A percentile compares a stretch with the other conserved stretches of the same genome.
These are phyloP conservation scores for Takashimella tepidaria DNA, from an alignment of 1,284 basidiomycete species.

Conservation along the genomic window DNA sequence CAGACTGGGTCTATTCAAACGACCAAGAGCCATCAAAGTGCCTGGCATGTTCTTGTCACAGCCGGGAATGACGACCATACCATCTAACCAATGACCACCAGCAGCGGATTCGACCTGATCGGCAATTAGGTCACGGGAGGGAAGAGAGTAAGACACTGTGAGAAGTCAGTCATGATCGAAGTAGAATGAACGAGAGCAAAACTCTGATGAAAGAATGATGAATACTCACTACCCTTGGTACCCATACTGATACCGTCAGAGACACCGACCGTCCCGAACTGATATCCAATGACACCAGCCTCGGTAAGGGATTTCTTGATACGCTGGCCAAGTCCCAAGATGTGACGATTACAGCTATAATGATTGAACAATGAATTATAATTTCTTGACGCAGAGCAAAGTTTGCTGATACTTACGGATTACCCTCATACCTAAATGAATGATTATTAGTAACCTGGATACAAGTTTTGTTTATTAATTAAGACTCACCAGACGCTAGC, in stretches of 20 bases:
- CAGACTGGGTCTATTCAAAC: constrained; percentile 86
- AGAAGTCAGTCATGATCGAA: neutral
- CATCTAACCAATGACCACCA: constrained; percentile 98
- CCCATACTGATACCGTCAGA: constrained; percentile 99
- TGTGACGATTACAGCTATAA: constrained; percentile 80
- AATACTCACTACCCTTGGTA: constrained; percentile 60
- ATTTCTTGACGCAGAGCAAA: neutral
- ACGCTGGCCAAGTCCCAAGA: constrained; percentile 79
- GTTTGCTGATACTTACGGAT: constrained; percentile 56
- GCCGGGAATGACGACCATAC: constrained; percentile 91
- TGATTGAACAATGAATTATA: constrained; percentile 3
- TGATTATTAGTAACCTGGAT: constrained; percentile 14
- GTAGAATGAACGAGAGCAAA: too few species aligned
- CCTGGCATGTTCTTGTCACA: constrained; percentile 99
- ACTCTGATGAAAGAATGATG: too few species aligned
- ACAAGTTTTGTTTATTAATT: constrained; percentile 1
- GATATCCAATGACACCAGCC: constrained; percentile 82
- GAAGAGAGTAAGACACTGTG: constrained; percentile 80
- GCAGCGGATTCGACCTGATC: constrained; percentile 93
- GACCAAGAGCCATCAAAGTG: constrained; percentile 84
- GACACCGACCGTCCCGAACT: constrained; percentile 95
- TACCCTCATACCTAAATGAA: constrained; percentile 72
- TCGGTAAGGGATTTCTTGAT: constrained; percentile 74
- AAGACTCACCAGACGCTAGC: constrained; percentile 80
- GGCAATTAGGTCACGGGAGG: constrained; percentile 93